Evolutionary conservation across 306 rosid species (phyloP).

Genomic region (Hylodesmum podocarpum): DNA sequence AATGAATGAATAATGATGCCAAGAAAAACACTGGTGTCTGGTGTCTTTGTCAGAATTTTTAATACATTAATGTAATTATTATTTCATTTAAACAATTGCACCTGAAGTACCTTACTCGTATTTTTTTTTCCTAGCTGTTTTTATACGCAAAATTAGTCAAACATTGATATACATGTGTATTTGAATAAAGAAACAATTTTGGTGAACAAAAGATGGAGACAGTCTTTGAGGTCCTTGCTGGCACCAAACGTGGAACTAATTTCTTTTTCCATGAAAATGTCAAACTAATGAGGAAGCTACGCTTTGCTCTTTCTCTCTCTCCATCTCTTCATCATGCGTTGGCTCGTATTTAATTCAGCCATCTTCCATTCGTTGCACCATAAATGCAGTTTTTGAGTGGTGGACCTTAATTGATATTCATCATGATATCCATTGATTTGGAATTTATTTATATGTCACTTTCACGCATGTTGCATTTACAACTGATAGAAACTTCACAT

Average conservation of each 20-base stretch:
- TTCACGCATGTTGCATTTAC: slow-evolving; percentile 14
- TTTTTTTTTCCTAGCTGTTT: neutral
- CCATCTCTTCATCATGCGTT: neutral
- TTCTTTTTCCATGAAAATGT: neutral
- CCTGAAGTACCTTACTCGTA: no score
- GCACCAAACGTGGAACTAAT: slow-evolving; percentile 7
- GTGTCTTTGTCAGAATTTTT: neutral
- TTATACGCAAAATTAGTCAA: neutral
- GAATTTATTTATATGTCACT: slow-evolving; percentile 36
- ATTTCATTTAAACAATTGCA: neutral
- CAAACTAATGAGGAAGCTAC: neutral
- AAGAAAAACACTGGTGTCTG: neutral
- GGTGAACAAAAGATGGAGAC: neutral
- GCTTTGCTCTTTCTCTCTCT: neutral
- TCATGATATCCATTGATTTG: slow-evolving; percentile 30
- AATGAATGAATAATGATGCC: neutral
- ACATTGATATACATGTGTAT: neutral
- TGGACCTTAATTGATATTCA: slow-evolving; percentile 20
- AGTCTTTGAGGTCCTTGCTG: neutral
- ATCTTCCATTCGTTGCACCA: slow-evolving; percentile 17
- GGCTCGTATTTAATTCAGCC: slow-evolving; percentile 18
- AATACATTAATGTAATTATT: neutral
- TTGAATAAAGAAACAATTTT: neutral
- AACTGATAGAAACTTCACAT: slow-evolving; percentile 24
- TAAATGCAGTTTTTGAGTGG: neutral